Conservation (phyloP, 768 basidiomycete genomes). For the Hebeloma cylindrosporum region DNA sequence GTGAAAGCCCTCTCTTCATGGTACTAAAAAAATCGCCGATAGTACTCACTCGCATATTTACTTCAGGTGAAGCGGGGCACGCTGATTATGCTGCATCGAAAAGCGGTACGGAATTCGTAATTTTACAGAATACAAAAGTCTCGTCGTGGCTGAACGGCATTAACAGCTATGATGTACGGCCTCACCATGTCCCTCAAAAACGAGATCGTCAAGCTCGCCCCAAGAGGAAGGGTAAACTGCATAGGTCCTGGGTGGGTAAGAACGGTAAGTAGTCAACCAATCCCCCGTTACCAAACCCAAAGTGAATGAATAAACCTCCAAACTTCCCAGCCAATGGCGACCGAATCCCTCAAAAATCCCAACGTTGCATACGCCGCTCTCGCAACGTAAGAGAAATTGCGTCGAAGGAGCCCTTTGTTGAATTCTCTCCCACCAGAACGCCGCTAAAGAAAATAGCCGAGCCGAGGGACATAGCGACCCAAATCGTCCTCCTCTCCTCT, state of each 20-base stretch:
- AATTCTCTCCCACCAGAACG: conserved; percentile 39
- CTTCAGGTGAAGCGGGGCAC: conserved; percentile 54
- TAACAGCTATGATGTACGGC: conserved; percentile 70
- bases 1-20: conserved; percentile 26
- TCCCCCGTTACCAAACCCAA: too few relatives aligned
- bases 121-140: neutral
- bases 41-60: neutral
- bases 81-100: conserved; percentile 68
- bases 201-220: conserved; percentile 77
- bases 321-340: conserved; percentile 57
- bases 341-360: conserved; percentile 55
- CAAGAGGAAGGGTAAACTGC: conserved; percentile 66
- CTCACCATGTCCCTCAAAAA: conserved; percentile 69
- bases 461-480: conserved; percentile 63
- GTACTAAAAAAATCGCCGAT: neutral
- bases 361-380: conserved; percentile 54
- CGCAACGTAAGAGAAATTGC: conserved; percentile 73
- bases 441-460: conserved; percentile 69
- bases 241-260: conserved; percentile 69
- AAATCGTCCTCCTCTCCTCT: conserved; percentile 63
- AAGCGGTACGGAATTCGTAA: conserved; percentile 48
- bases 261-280: conserved; percentile 35
- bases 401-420: too few relatives aligned
- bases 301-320: too few relatives aligned
- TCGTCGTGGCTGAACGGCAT: neutral